Percentiles rank a stretch among this genome's conserved stretches.
These are phyloP conservation scores for Podospora anserina DNA, from an alignment of 495 filamentous ascomycete species.

Conservation along the genomic window DNA sequence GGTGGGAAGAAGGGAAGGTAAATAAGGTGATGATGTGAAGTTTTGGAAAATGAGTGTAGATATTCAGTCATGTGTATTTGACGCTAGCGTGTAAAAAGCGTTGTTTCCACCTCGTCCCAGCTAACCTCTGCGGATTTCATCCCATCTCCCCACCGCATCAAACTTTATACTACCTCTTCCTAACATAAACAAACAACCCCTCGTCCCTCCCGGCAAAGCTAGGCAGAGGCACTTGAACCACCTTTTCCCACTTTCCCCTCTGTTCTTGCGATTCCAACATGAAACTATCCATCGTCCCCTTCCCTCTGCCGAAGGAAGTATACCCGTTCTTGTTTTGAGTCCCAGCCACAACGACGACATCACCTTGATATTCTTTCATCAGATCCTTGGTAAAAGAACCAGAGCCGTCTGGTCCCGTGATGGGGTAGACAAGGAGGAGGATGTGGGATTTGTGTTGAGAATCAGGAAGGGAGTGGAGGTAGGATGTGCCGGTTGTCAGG, in stretches of 20 bases:
- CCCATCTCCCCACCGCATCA: too few relatives aligned
- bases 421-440: constrained; percentile 60
- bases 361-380: constrained; percentile 53
- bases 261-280: constrained; percentile 44
- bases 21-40: neutral
- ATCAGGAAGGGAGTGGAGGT: neutral
- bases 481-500: neutral
- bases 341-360: constrained; percentile 58
- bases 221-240: constrained; percentile 49
- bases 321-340: constrained; percentile 64
- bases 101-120: neutral
- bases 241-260: constrained; percentile 33
- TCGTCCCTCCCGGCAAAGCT: constrained; percentile 57
- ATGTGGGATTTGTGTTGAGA: constrained; percentile 32
- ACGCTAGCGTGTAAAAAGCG: neutral
- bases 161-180: constrained; percentile 16
- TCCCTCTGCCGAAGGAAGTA: constrained; percentile 53
- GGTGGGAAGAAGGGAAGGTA: neutral
- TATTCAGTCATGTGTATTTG: neutral
- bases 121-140: too few relatives aligned
- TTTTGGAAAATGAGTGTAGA: neutral
- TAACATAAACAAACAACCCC: constrained; percentile 50
- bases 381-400: constrained; percentile 51
- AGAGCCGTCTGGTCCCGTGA: constrained; percentile 45
- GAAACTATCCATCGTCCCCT: constrained; percentile 53